Conservation (phyloP, 371 early-diverging fungal genomes). For the Syncephalis fuscata region DNA sequence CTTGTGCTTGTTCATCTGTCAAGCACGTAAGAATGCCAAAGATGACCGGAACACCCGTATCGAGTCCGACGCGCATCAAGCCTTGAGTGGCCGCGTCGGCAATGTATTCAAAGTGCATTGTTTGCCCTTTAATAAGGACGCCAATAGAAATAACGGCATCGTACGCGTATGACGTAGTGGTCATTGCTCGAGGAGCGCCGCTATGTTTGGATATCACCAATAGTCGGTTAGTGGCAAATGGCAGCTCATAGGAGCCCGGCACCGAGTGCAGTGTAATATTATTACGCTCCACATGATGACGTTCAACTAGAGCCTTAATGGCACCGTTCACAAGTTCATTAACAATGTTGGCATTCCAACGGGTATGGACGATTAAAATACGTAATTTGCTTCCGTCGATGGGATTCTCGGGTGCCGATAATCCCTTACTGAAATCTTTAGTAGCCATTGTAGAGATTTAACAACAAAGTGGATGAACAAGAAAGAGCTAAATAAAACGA, state of each 20-base stretch:
- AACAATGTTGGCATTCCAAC: conserved; percentile 83
- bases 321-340: conserved; percentile 63
- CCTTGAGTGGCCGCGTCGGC: conserved; percentile 80
- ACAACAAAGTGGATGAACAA: too few relatives aligned
- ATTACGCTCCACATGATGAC: conserved; percentile 41
- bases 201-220: conserved; percentile 42
- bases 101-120: conserved; percentile 97
- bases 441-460: too few relatives aligned
- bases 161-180: conserved; percentile 26
- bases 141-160: conserved; percentile 92
- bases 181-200: conserved; percentile 6
- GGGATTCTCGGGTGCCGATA: too few relatives aligned
- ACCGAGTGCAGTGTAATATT: conserved; percentile 68
- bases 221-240: conserved; percentile 71
- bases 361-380: conserved; percentile 76
- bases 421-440: too few relatives aligned
- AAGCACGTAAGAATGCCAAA: conserved; percentile 95
- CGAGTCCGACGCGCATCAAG: conserved; percentile 81
- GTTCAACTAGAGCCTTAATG: conserved; percentile 34
- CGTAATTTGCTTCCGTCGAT: conserved; percentile 52
- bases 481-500: too few relatives aligned
- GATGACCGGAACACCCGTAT: conserved; percentile 73
- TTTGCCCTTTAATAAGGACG: conserved; percentile 90
- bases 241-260: conserved; percentile 88
- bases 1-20: conserved; percentile 81